phyloP scores from a whole-genome alignment of 345 rosid species.

The Schrenkiella parvula region DNA sequence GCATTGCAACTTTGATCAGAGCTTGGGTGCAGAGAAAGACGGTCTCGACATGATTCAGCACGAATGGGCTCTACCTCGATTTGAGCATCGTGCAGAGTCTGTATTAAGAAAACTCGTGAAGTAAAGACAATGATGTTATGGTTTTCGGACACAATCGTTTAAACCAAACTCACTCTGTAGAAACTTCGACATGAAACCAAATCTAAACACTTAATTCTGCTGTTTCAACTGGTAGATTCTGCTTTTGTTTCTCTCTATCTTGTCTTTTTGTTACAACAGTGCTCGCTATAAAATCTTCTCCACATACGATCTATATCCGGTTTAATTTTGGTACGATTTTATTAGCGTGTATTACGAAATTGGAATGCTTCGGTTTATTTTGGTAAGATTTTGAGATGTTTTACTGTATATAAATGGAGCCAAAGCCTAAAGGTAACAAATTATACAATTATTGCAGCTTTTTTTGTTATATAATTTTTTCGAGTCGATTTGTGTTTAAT shows the following conservation, averaged over 20 bases:
- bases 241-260: background rate
- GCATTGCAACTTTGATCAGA: constrained; percentile 42
- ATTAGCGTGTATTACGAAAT: background rate
- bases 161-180: background rate
- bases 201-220: background rate
- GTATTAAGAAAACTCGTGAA: constrained; percentile 65
- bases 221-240: constrained; percentile 7
- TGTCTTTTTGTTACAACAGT: background rate
- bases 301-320: background rate
- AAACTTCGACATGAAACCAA: background rate
- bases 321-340: background rate
- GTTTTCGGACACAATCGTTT: background rate
- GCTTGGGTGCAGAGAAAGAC: constrained; percentile 82
- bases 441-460: background rate
- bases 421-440: background rate
- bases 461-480: background rate
- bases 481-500: background rate
- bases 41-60: constrained; percentile 72
- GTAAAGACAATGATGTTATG: constrained; percentile 28
- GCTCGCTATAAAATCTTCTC: background rate
- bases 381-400: background rate
- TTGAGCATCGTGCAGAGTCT: constrained; percentile 87
- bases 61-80: constrained; percentile 82
- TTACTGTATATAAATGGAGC: background rate
- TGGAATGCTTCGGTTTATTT: background rate